These are phyloP conservation scores for Thelonectria discophora DNA, from an alignment of 2,329 filamentous ascomycete genomes.

Conservation along the genomic window DNA sequence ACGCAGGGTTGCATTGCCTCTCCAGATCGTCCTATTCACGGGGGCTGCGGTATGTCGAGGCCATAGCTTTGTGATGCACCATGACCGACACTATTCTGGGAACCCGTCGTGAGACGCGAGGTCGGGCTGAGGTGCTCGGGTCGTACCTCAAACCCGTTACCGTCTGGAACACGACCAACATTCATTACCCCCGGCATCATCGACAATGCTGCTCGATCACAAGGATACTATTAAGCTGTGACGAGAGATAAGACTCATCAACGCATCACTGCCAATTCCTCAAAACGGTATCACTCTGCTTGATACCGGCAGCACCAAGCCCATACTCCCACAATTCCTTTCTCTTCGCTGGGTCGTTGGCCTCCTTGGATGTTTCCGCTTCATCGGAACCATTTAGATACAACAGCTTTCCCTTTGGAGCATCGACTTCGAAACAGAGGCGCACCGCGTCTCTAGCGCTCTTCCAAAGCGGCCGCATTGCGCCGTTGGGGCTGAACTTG, in stretches of 20 bases:
- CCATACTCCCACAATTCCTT: slow-evolving; percentile 46
- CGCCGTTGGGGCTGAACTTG: slow-evolving; percentile 43
- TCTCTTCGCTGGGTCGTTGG: slow-evolving; percentile 43
- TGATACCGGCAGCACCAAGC: slow-evolving; percentile 38
- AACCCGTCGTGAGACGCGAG: neutral
- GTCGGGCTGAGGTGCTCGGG: neutral
- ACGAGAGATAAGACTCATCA: slow-evolving; percentile 1
- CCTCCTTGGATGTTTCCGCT: slow-evolving; percentile 41
- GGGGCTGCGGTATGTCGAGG: neutral
- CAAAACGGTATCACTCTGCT: slow-evolving; percentile 40
- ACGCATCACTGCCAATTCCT: slow-evolving; percentile 39
- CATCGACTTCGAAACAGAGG: slow-evolving; percentile 44
- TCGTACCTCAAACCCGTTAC: neutral
- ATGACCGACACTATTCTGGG: neutral
- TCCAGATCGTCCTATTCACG: neutral
- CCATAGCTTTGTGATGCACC: neutral
- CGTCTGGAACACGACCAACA: neutral
- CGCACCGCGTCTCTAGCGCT: slow-evolving; percentile 46
- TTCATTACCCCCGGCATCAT: neutral
- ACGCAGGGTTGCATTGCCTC: neutral
- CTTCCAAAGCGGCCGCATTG: slow-evolving; percentile 43
- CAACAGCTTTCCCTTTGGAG: slow-evolving; percentile 41
- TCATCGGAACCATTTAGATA: slow-evolving; percentile 49
- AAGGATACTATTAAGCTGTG: neutral
- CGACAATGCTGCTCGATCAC: neutral